phyloP scores from a whole-genome alignment of 1,284 basidiomycete genomes.

The Austroboletus novae-zelandiae region DNA sequence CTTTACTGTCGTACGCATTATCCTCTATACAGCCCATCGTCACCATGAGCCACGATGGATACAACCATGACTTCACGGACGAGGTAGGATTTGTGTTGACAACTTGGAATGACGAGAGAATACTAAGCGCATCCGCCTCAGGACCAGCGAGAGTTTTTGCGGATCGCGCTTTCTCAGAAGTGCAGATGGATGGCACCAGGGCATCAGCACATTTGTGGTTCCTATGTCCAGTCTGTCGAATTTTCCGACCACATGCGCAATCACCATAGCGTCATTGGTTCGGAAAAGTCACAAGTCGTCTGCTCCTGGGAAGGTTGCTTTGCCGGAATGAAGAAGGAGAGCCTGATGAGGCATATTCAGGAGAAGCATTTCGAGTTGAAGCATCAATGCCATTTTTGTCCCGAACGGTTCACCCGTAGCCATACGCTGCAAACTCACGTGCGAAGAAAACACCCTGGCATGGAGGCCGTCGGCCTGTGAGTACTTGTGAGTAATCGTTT shows the following conservation, averaged over 20 bases:
- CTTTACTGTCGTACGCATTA: background rate
- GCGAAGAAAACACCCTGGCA: constrained; percentile 7
- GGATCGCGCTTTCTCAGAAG: constrained; percentile 4
- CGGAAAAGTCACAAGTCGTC: constrained; percentile 9
- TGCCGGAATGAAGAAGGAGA: constrained; percentile 28
- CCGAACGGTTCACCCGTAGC: constrained; percentile 27
- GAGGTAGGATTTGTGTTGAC: constrained; percentile 8
- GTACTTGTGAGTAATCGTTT: constrained; percentile 8
- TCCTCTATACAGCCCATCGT: background rate
- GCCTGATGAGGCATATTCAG: constrained; percentile 25
- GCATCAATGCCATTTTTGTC: constrained; percentile 18
- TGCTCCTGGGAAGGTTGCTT: constrained; percentile 23
- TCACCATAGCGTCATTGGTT: constrained; percentile 15
- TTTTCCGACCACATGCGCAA: constrained; percentile 29
- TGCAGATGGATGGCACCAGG: constrained; percentile 16
- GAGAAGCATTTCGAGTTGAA: constrained; percentile 28
- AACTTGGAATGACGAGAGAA: background rate
- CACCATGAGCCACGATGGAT: constrained; percentile 5
- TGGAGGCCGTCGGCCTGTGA: too few relatives aligned
- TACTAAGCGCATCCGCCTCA: constrained; percentile 9
- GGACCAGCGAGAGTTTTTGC: constrained; percentile 6
- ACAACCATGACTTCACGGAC: constrained; percentile 17
- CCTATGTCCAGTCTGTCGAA: constrained; percentile 1
- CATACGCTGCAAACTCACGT: constrained; percentile 21
- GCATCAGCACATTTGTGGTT: constrained; percentile 1